Evolutionary conservation across 2,329 filamentous ascomycete genomes (phyloP).

Genomic region (Fusarium citri): DNA sequence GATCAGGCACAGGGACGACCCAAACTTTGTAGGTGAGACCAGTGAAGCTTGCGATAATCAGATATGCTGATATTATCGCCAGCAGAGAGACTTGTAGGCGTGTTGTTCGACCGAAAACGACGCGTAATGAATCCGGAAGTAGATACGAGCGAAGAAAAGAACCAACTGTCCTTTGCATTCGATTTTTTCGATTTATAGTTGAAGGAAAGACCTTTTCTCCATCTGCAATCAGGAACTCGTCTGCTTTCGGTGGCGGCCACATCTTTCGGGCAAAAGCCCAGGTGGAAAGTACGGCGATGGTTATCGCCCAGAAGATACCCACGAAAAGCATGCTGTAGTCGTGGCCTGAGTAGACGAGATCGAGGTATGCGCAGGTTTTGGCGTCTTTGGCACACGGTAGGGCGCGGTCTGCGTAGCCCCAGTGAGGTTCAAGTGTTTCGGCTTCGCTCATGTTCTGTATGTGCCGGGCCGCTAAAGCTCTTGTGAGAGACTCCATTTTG

Average conservation of each 20-base stretch:
- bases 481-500: background rate
- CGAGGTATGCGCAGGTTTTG: background rate
- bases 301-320: background rate
- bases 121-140: background rate
- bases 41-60: background rate
- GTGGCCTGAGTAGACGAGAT: background rate
- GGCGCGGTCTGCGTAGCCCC: background rate
- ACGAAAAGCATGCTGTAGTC: background rate
- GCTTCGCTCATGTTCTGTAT: background rate
- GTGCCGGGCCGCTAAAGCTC: background rate
- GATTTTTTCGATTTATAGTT: background rate
- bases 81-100: background rate
- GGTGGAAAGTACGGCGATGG: fast-evolving
- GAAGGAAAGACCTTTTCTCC: background rate
- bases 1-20: background rate
- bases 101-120: background rate
- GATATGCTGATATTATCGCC: background rate
- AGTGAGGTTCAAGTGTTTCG: background rate
- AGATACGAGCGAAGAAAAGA: background rate
- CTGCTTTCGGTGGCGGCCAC: background rate
- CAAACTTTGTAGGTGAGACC: background rate
- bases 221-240: background rate
- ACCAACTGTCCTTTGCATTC: background rate
- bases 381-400: background rate
- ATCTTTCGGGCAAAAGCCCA: background rate